Conservation (phyloP, 192 early-diverging fungal species). For the Gryganskiella cystojenkinii region DNA sequence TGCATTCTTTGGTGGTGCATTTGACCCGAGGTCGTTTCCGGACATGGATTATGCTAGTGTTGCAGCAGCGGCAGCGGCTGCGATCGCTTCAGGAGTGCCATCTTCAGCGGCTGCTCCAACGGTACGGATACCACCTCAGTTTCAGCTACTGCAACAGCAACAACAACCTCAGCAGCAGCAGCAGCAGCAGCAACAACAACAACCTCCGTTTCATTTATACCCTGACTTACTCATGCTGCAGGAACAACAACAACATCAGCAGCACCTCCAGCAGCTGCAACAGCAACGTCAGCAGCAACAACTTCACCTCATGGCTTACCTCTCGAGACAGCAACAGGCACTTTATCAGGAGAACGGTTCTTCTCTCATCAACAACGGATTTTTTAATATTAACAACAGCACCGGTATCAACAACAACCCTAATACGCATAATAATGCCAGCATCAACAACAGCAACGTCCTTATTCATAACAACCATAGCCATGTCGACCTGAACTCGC, state of each 20-base stretch:
- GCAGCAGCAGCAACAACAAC: conserved; percentile 6
- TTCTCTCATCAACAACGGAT: neutral
- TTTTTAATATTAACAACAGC: neutral
- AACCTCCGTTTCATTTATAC: neutral
- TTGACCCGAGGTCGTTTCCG: too few species aligned
- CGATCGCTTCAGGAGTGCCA: too few species aligned
- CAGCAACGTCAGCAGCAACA: conserved; percentile 8
- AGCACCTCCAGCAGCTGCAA: conserved; percentile 6
- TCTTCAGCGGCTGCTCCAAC: neutral
- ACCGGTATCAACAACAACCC: neutral
- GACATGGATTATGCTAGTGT: too few species aligned
- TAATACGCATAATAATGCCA: neutral
- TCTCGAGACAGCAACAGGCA: neutral
- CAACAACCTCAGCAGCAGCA: conserved; percentile 2
- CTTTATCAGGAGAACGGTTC: neutral
- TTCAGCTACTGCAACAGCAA: neutral
- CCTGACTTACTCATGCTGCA: neutral
- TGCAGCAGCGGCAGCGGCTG: too few species aligned
- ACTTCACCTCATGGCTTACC: neutral
- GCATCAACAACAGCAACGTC: neutral
- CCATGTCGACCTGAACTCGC: neutral
- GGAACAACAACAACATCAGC: conserved; percentile 4
- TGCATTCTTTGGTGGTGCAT: too few species aligned
- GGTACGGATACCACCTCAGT: neutral
- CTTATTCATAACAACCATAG: neutral